Conservation (phyloP, 257 asterid species). For the Thymus mandschuricus region DNA sequence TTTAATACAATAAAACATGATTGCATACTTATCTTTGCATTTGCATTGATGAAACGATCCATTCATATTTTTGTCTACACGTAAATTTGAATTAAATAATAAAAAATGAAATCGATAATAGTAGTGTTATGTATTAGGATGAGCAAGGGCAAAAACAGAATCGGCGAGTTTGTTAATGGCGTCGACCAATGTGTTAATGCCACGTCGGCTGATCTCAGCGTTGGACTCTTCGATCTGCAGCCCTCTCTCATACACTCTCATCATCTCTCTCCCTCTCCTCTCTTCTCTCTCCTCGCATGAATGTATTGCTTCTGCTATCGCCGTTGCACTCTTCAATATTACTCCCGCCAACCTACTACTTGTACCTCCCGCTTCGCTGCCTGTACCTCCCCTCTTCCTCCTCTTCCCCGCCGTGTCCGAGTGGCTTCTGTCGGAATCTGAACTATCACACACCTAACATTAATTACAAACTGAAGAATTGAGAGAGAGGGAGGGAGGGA, state of each 20-base stretch:
- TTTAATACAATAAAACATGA: too few relatives aligned
- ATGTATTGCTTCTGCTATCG: conserved; percentile 68
- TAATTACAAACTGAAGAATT: too few relatives aligned
- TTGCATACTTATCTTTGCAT: too few relatives aligned
- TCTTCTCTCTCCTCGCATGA: conserved; percentile 72
- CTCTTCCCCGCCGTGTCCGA: conserved; percentile 35
- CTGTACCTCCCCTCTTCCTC: conserved; percentile 8
- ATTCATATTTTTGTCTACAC: too few relatives aligned
- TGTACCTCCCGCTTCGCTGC: conserved; percentile 17
- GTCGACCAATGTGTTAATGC: conserved; percentile 69
- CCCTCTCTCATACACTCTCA: conserved; percentile 70
- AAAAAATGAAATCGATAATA: too few relatives aligned
- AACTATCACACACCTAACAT: too few relatives aligned
- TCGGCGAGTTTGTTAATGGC: conserved; percentile 79
- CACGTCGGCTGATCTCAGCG: conserved; percentile 70
- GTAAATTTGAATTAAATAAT: too few relatives aligned
- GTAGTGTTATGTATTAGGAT: conserved; percentile 19
- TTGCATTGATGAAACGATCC: too few relatives aligned
- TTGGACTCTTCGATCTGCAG: conserved; percentile 75
- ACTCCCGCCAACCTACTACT: conserved; percentile 59
- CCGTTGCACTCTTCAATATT: conserved; percentile 57
- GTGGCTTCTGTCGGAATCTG: conserved; percentile 27
- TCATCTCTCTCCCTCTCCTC: conserved; percentile 59
- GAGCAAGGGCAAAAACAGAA: conserved; percentile 71
- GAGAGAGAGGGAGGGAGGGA: background rate